Conservation (phyloP, 2,329 filamentous ascomycete species). For the Monilinia fructigena region DNA sequence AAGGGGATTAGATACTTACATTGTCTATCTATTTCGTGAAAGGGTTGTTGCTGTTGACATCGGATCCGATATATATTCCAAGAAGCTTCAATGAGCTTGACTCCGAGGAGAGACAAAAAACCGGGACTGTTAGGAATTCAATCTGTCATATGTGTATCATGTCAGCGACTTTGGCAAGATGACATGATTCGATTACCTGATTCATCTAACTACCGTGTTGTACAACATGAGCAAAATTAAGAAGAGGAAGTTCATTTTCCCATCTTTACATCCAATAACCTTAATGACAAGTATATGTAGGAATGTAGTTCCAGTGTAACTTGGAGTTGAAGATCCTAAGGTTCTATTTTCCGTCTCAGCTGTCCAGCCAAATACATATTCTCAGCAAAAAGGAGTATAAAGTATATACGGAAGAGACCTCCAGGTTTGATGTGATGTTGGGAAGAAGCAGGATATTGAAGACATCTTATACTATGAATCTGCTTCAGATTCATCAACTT, state of each 20-base stretch:
- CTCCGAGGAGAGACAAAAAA: not conserved
- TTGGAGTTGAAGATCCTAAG: not conserved
- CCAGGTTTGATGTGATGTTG: no score
- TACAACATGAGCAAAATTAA: not conserved
- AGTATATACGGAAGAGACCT: not conserved
- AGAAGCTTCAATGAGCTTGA: not conserved
- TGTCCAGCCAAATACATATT: not conserved
- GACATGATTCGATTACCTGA: not conserved
- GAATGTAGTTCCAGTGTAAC: not conserved
- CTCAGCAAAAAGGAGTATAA: not conserved
- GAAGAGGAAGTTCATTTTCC: not conserved
- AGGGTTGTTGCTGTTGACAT: not conserved
- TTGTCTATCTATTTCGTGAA: not conserved
- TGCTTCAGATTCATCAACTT: not conserved
- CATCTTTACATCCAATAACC: conserved; percentile 1
- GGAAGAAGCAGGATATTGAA: not conserved
- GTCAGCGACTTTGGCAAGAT: not conserved
- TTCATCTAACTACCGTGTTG: no score
- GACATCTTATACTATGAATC: not conserved
- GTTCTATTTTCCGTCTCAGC: conserved; percentile 9
- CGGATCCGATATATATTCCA: conserved; percentile 4
- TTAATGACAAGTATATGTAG: not conserved
- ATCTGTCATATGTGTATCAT: not conserved
- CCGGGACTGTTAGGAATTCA: no score
- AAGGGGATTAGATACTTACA: not conserved